Base-by-base conservation (phyloP, 1,139 yeast genomes). In the Geotrichum carabidarum region DNA sequence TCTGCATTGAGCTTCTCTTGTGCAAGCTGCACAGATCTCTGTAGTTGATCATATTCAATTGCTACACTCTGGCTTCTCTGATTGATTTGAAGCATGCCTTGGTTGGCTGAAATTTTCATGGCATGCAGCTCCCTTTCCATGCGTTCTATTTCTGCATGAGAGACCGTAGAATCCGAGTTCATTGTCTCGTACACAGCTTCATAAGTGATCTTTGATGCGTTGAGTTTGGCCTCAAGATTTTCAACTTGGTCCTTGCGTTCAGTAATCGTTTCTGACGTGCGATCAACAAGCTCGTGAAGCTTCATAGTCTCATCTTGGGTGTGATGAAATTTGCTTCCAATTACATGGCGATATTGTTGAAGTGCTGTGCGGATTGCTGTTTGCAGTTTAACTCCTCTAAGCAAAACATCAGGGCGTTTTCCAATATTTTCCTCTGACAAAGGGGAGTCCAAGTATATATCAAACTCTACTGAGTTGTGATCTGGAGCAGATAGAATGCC, bases 71-170 rank as follows among this genome's bases (percentile, higher is more conserved):
- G 81, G 57, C 78, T 78, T 56, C 77, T 74, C 62, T 81, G 82
- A 54, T 84, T 84, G 38, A 83, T 71, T 61, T 78, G 79, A 22
- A 78, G 70, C 51, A 78, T 69, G 44, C 81, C 83, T 58, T 82
- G 81, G 54, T 80, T 80, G 7, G 80, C 76, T 53, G 77, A 74
- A 30, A 77, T 72, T 56, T 78, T 78, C 68, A 82, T 75, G 18
- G 76, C 71, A 53, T 81, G 78, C 46, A 84, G 71, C 57, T 84
- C 88, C 41, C 82, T 77, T 58, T 83, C 88, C 52, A 82, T 69
- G 62, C 78, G 78, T 64, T 84, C 91, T 51, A 84, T 80, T 64
- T 86, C 89, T 18, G 83, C 78, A 52, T 81, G 78, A 57, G 81
- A 78, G 36, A 80, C 72, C 43, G 79, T 74, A 34, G 79, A 72